Conservation (phyloP, 106 monocot species). For the Dioscorea alata region DNA sequence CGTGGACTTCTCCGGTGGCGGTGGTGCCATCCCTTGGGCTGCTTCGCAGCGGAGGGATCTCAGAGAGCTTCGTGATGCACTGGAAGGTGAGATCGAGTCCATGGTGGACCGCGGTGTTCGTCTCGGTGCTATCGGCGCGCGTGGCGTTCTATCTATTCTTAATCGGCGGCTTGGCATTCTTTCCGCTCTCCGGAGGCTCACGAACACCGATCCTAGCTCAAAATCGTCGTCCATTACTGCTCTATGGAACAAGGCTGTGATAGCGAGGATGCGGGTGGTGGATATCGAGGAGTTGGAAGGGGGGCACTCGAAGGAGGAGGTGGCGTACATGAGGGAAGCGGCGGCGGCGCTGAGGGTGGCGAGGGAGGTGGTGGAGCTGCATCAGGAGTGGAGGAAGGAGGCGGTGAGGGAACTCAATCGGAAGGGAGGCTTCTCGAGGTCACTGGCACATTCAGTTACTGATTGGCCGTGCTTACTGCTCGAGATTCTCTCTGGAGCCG, state of each 20-base stretch:
- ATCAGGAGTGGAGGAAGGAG: constrained; percentile 66
- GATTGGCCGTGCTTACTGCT: constrained; percentile 88
- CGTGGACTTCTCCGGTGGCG: constrained; percentile 57
- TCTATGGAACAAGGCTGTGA: constrained; percentile 76
- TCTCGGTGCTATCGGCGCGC: constrained; percentile 48
- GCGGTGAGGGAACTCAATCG: constrained; percentile 51
- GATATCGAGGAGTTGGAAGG: constrained; percentile 6
- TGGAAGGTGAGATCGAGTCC: constrained; percentile 59
- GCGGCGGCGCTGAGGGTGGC: constrained; percentile 54
- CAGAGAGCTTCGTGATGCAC: constrained; percentile 21
- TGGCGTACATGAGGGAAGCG: constrained; percentile 60
- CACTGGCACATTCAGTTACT: constrained; percentile 59
- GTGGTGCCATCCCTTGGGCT: constrained; percentile 22
- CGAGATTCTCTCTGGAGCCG: constrained; percentile 68
- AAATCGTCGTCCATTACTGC: constrained; percentile 14
- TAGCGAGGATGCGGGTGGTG: constrained; percentile 13
- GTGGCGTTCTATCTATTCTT: constrained; percentile 53
- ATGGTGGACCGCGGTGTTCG: constrained; percentile 48
- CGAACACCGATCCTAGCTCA: constrained; percentile 13
- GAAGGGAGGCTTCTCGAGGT: constrained; percentile 55
- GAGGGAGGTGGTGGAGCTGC: constrained; percentile 67
- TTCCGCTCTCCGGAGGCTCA: constrained; percentile 38
- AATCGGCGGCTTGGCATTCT: constrained; percentile 46
- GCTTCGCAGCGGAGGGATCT: constrained; percentile 14
- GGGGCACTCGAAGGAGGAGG: constrained; percentile 40